Percentiles rank a stretch among this genome's conserved stretches.
phyloP scores from a whole-genome alignment of 306 rosid genomes.

The Parietaria judaica region DNA sequence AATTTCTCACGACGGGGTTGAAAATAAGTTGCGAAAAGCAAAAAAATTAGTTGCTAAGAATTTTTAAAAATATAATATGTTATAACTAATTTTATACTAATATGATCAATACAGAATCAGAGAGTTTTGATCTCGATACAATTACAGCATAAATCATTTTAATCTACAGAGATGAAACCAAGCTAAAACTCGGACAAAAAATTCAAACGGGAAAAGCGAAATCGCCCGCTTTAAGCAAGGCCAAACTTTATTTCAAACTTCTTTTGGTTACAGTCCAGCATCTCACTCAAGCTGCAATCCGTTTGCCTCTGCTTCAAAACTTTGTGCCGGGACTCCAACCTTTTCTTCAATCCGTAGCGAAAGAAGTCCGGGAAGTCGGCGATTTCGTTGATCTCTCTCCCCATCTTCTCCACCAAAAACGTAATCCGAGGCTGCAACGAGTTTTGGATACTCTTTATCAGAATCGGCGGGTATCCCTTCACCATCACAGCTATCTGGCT shows the following conservation, averaged over 20 bases:
- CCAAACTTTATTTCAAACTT: constrained; percentile 64
- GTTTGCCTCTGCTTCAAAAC: constrained; percentile 40
- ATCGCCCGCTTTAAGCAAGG: constrained; percentile 37
- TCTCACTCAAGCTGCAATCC: constrained; percentile 68
- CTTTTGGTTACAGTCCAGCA: constrained; percentile 78
- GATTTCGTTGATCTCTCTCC: constrained; percentile 62
- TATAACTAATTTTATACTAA: too few relatives aligned
- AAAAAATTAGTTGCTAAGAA: too few relatives aligned
- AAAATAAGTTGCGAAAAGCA: too few relatives aligned
- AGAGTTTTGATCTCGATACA: neutral
- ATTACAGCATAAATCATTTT: neutral
- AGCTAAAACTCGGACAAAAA: constrained; percentile 14
- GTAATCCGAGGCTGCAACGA: constrained; percentile 70
- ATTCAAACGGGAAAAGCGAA: constrained; percentile 5
- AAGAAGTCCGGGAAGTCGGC: constrained; percentile 69
- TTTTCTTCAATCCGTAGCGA: constrained; percentile 74
- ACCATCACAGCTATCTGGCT: constrained; percentile 63
- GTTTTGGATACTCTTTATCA: constrained; percentile 72
- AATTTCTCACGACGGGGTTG: too few relatives aligned
- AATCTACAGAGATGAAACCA: constrained; percentile 10
- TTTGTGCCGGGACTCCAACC: constrained; percentile 57
- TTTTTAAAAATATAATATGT: too few relatives aligned
- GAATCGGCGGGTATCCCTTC: constrained; percentile 72
- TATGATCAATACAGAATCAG: neutral
- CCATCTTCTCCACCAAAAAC: constrained; percentile 73